Percentiles rank a stretch among this genome's conserved stretches.
Evolutionary conservation across 208 protist genomes (phyloP).

Genomic region (Trypanosoma rangeli): DNA sequence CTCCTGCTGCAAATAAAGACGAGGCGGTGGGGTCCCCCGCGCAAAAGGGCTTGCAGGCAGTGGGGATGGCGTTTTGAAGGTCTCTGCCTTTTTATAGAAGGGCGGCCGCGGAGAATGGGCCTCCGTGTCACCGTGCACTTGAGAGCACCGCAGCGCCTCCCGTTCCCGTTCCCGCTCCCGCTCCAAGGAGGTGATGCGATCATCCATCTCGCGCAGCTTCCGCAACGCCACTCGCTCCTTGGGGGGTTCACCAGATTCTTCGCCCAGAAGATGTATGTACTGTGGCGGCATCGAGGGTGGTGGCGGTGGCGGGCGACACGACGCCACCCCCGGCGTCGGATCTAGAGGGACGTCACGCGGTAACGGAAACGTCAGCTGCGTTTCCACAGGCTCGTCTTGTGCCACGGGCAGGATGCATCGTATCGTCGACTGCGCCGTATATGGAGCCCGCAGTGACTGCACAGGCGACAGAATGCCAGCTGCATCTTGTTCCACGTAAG

Average conservation of each 20-base stretch:
- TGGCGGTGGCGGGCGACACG: background rate
- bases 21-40: background rate
- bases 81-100: background rate
- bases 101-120: background rate
- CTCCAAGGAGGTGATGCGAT: conserved; percentile 10
- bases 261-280: background rate
- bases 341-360: background rate
- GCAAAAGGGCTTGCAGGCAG: conserved; percentile 6
- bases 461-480: background rate
- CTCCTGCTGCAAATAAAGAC: background rate
- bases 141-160: background rate
- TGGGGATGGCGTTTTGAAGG: background rate
- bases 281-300: background rate
- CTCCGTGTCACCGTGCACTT: background rate
- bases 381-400: background rate
- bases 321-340: background rate
- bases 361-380: background rate
- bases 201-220: conserved; percentile 5
- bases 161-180: background rate
- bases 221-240: background rate
- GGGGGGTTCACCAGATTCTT: background rate
- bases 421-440: conserved; percentile 3
- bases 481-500: background rate
- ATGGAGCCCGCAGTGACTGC: background rate
- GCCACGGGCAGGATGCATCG: background rate